Evolutionary conservation across 192 early-diverging fungal genomes (phyloP).

Genomic region (Phlyctochytrium planicorne): DNA sequence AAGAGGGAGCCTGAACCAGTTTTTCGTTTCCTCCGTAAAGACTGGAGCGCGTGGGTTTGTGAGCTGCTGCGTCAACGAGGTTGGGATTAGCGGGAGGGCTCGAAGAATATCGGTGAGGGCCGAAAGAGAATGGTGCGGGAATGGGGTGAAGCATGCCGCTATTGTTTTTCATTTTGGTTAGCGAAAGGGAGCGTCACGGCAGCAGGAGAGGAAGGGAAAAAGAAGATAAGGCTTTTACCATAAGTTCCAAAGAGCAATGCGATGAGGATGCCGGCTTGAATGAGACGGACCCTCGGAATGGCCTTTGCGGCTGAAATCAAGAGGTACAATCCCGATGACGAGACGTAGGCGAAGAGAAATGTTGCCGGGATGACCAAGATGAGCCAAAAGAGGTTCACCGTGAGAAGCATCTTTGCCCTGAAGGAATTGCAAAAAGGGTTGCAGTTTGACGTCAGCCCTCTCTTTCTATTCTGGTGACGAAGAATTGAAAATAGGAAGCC

Average conservation of each 20-base stretch:
- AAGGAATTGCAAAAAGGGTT: too few species aligned
- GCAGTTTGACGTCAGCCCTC: too few species aligned
- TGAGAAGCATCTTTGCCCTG: constrained; percentile 7
- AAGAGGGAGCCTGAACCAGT: constrained; percentile 5
- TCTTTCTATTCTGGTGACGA: too few species aligned
- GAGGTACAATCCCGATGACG: constrained; percentile 6
- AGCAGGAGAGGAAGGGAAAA: not conserved
- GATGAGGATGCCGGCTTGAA: not conserved
- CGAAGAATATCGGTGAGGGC: not conserved
- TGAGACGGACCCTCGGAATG: not conserved
- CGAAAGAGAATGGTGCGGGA: not conserved
- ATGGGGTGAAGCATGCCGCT: constrained; percentile 10
- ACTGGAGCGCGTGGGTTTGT: too few species aligned
- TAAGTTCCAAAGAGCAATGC: constrained; percentile 8
- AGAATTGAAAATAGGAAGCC: too few species aligned
- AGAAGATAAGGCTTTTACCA: not conserved
- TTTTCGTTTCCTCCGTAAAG: not conserved
- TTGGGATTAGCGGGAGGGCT: not conserved
- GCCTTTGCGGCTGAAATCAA: not conserved
- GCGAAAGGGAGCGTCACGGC: not conserved
- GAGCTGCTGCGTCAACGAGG: not conserved
- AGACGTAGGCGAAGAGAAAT: constrained; percentile 9
- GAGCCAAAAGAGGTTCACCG: constrained; percentile 3
- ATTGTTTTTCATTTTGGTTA: not conserved
- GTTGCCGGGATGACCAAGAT: constrained; percentile 10